Conservation (phyloP, 75 land plant species). For the Gnetum montanum region DNA sequence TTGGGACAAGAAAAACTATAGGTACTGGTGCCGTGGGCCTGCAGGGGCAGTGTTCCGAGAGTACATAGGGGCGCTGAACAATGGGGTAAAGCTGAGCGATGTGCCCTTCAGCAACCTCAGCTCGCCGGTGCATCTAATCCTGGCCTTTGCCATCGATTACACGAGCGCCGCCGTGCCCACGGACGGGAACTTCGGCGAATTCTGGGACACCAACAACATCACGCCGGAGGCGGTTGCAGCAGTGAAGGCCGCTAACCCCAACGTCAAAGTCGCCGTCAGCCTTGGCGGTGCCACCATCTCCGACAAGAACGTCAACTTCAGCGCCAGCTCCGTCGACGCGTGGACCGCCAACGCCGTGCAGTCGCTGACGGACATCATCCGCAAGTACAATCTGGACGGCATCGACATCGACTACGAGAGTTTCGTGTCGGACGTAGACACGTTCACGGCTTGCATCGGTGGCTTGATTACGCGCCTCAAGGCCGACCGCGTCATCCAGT, state of each 20-base stretch:
- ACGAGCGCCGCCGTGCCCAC: conserved; percentile 4
- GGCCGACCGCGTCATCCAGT: conserved; percentile 1
- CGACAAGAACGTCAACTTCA: conserved; percentile 9
- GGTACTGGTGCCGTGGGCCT: no score
- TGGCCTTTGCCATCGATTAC: conserved; percentile 29
- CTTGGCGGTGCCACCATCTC: conserved; percentile 25
- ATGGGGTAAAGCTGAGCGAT: conserved; percentile 11
- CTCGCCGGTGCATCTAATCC: conserved; percentile 14
- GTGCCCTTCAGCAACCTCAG: conserved; percentile 13
- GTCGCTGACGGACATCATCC: conserved; percentile 30
- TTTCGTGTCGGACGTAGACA: conserved; percentile 12
- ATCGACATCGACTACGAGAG: conserved; percentile 36
- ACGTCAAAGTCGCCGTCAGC: conserved; percentile 28
- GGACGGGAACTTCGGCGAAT: conserved; percentile 18
- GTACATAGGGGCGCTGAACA: conserved; percentile 19
- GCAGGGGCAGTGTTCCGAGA: conserved; percentile 7
- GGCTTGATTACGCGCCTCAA: conserved; percentile 18
- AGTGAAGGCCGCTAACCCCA: conserved; percentile 18
- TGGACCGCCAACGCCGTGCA: conserved; percentile 46
- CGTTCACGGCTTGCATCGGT: conserved; percentile 21
- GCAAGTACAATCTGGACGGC: conserved; percentile 20
- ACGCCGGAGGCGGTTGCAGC: conserved; percentile 12
- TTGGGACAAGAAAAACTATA: no score
- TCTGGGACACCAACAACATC: conserved; percentile 21
- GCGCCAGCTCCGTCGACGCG: conserved; percentile 13